Evolutionary conservation across 1,284 basidiomycete species (phyloP), one percentile per base, ranked within the genome.

Genomic region (Heterobasidion annosum): DNA sequence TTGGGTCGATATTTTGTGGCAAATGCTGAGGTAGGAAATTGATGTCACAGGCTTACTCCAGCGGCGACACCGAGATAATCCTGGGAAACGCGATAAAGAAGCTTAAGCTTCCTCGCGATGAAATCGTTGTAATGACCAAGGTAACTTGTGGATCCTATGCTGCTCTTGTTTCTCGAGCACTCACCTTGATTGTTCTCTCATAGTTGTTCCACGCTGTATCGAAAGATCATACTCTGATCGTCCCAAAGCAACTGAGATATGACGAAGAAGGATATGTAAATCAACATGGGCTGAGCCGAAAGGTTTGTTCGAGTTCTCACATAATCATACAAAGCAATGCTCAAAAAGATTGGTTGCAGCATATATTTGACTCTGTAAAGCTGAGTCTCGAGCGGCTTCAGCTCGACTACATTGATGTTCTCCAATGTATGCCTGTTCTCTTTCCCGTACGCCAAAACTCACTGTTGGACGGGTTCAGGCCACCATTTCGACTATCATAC

Each of bases 351-450:
- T 10, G 6, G 8, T 3, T 16, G 12, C 15, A 51, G 59, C 62
- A 58, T 48, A 70, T 73, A 47, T 70, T 73, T 63, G 69, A 72
- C 45, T 60, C 64, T 12, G 67, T 72, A 16, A 63, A 72, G 15
- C 66, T 58, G 1, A 68, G 64, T 4, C 58, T 73, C 32, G 57
- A 62, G 34, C 63, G 70, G 15, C 63, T 73, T 1, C 56, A 65
- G 46, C 65, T 67, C 0, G 64, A 72, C 7, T 71, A 73, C 57
- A 67, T 72, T 55, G 70, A 72, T 54, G 58, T 72, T 2, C 64
- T 72, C 10, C 68, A 69, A 55, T 68, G 70, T 54, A 44, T 12
- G 50, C 48, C 13, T 13, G 8, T 40, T 16, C 13, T 16, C 8
- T 18, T 12, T 13, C 40, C 13, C n/a, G 37, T n/a, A 42, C 15